These are phyloP conservation scores for Phytopythium mirpurense DNA, from an alignment of 352 stramenopile species.

Conservation along the genomic window DNA sequence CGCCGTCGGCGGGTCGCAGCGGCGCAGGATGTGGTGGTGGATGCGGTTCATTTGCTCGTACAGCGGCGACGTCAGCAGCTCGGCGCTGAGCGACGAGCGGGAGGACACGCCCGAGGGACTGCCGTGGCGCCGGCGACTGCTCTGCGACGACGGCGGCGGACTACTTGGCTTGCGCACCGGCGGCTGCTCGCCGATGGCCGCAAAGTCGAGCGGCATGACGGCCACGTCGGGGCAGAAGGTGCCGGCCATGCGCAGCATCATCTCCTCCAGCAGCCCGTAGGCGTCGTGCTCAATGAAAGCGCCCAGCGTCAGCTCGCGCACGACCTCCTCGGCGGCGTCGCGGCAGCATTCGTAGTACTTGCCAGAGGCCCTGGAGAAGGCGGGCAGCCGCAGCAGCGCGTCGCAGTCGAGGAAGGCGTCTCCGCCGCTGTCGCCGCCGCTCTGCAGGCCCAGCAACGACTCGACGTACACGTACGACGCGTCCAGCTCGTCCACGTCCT, in stretches of 20 bases:
- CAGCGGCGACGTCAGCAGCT: conserved; percentile 37
- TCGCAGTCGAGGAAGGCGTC: conserved; percentile 37
- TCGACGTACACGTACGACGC: conserved; percentile 70
- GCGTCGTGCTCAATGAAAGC: conserved; percentile 63
- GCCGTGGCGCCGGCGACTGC: neutral
- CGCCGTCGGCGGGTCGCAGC: conserved; percentile 56
- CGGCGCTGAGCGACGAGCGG: conserved; percentile 8
- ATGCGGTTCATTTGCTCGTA: conserved; percentile 77
- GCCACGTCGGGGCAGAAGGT: conserved; percentile 45
- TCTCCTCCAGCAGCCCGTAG: conserved; percentile 54
- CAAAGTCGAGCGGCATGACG: neutral
- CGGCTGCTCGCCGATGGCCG: neutral
- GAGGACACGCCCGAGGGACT: conserved; percentile 4
- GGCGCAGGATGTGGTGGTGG: conserved; percentile 54
- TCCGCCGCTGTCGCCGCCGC: conserved; percentile 11
- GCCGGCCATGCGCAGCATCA: conserved; percentile 75
- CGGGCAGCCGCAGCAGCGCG: conserved; percentile 31
- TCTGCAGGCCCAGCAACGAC: conserved; percentile 50
- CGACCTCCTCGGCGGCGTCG: conserved; percentile 46
- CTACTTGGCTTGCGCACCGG: too few relatives aligned
- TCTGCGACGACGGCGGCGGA: neutral
- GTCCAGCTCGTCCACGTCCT: conserved; percentile 40
- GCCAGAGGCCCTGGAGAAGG: conserved; percentile 34
- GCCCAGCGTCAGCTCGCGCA: conserved; percentile 36
- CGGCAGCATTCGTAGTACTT: conserved; percentile 65